A percentile compares a stretch with the other conserved stretches of the same genome.
Evolutionary conservation across 768 basidiomycete genomes (phyloP).

Genomic region (Xerocomus potaroensis): DNA sequence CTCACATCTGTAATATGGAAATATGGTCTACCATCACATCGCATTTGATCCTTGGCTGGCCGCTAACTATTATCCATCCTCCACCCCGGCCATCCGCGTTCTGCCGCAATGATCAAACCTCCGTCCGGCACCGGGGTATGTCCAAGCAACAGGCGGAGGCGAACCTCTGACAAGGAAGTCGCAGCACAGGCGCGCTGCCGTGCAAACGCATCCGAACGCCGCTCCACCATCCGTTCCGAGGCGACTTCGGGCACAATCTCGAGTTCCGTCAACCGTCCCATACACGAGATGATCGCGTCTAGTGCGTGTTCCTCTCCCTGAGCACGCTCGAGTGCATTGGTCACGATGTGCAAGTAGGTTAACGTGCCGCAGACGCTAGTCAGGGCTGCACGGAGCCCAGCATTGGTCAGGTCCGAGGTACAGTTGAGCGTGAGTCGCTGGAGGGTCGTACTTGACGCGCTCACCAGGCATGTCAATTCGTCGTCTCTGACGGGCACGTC

Average conservation of each 20-base stretch:
- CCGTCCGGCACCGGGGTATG: background rate
- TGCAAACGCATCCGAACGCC: conserved; percentile 3
- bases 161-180: background rate
- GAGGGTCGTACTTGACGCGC: conserved; percentile 4
- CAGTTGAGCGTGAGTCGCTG: conserved; percentile 1
- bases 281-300: conserved; percentile 1
- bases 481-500: conserved; percentile 4
- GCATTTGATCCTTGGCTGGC: too few species aligned
- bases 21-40: too few species aligned
- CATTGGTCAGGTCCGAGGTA: conserved; percentile 1
- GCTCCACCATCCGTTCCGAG: conserved; percentile 8
- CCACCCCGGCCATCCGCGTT: conserved; percentile 5
- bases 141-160: background rate
- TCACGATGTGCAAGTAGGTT: background rate
- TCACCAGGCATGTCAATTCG: conserved; percentile 6
- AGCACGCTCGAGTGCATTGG: background rate
- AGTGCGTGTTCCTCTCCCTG: conserved; percentile 5
- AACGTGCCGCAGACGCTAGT: conserved; percentile 1
- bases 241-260: background rate
- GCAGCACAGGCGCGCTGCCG: background rate
- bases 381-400: background rate
- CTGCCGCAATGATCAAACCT: background rate
- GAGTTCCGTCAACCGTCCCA: conserved; percentile 4
- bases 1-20: too few species aligned
- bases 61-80: background rate